These are phyloP conservation scores for Alternaria ventricosa DNA, from an alignment of 2,329 filamentous ascomycete genomes.

Conservation along the genomic window DNA sequence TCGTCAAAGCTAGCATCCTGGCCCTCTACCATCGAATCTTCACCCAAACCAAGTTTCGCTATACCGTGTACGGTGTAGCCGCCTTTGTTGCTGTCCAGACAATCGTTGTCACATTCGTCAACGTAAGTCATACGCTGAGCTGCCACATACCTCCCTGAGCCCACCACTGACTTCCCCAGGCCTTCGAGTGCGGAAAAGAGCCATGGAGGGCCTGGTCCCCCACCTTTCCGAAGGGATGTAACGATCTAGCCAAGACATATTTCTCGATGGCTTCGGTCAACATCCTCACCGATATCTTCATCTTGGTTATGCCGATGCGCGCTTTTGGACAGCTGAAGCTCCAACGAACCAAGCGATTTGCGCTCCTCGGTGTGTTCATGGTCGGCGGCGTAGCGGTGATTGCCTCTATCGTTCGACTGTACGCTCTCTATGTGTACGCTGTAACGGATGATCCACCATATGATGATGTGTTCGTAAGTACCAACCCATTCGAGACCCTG, in stretches of 20 bases:
- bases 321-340: conserved; percentile 25
- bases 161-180: conserved; percentile 9
- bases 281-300: conserved; percentile 26
- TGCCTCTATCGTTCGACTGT: conserved; percentile 27
- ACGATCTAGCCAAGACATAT: conserved; percentile 24
- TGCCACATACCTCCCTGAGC: not conserved
- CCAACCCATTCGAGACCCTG: not conserved
- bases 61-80: conserved; percentile 7
- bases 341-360: conserved; percentile 19
- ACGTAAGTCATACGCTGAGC: conserved; percentile 9
- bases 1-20: conserved; percentile 32
- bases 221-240: conserved; percentile 28
- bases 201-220: conserved; percentile 23
- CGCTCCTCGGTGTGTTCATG: conserved; percentile 28
- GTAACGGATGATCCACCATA: conserved; percentile 22
- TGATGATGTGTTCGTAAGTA: conserved; percentile 21
- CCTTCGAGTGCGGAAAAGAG: conserved; percentile 25
- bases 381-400: conserved; percentile 25
- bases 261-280: conserved; percentile 26
- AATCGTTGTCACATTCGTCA: conserved; percentile 20
- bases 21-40: conserved; percentile 31
- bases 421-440: conserved; percentile 26
- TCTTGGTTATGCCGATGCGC: conserved; percentile 26
- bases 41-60: conserved; percentile 16
- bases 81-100: conserved; percentile 18